Evolutionary conservation across 768 basidiomycete species (phyloP).

Genomic region (Agrocybe pediades): DNA sequence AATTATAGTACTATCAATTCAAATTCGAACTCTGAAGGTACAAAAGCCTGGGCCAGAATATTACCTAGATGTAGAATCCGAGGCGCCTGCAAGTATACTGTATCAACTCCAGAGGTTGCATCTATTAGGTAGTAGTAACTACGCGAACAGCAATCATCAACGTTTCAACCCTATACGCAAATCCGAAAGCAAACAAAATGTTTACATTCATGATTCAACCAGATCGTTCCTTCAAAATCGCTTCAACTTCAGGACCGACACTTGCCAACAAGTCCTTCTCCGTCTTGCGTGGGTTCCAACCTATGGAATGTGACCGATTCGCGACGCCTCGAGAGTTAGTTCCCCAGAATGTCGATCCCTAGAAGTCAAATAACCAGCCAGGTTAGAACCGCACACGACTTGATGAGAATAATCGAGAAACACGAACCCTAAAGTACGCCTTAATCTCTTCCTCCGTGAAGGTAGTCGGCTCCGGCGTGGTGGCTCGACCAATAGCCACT

Average conservation of each 20-base stretch:
- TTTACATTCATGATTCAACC: too few relatives aligned
- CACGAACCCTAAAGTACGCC: conserved; percentile 35
- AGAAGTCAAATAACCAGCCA: not conserved
- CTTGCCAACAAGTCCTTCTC: not conserved
- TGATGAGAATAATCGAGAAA: not conserved
- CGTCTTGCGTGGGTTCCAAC: not conserved
- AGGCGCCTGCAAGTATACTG: too few relatives aligned
- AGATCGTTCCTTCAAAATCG: not conserved
- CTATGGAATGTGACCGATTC: not conserved
- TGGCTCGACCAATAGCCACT: conserved; percentile 35
- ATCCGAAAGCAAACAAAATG: too few relatives aligned
- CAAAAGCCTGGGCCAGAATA: too few relatives aligned
- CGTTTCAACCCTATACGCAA: too few relatives aligned
- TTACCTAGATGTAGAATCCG: too few relatives aligned
- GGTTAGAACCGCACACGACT: too few relatives aligned
- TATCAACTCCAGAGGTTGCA: too few relatives aligned
- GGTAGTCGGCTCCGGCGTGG: conserved; percentile 40
- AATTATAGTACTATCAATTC: too few relatives aligned
- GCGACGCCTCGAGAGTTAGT: not conserved
- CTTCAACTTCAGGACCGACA: not conserved
- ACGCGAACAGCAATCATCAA: too few relatives aligned
- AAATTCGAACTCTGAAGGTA: too few relatives aligned
- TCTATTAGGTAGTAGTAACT: too few relatives aligned
- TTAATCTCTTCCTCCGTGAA: conserved; percentile 49
- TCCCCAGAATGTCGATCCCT: not conserved